Percentiles rank a stretch among this genome's conserved stretches.
These are phyloP conservation scores for Arxiozyma bovina DNA, from an alignment of 1,139 yeast species.

Conservation along the genomic window DNA sequence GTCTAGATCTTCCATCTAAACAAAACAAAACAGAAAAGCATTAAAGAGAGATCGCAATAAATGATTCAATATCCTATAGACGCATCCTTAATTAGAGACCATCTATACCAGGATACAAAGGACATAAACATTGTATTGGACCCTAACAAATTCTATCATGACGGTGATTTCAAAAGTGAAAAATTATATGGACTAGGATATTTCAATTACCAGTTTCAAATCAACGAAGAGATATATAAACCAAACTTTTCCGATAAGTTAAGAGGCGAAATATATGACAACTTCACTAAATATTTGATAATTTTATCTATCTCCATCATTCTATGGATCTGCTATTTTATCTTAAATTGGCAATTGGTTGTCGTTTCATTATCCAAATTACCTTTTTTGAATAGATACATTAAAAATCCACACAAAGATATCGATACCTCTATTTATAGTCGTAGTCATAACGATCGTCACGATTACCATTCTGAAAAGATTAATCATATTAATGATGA, in stretches of 20 bases:
- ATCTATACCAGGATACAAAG: conserved; percentile 28
- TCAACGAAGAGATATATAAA: conserved; percentile 18
- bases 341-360: conserved; percentile 56
- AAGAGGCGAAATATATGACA: conserved; percentile 19
- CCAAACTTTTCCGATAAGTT: conserved; percentile 13
- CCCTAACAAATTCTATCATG: conserved; percentile 20
- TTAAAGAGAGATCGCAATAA: neutral
- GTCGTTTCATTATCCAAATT: conserved; percentile 32
- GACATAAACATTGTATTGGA: conserved; percentile 25
- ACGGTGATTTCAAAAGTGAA: conserved; percentile 27
- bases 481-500: neutral
- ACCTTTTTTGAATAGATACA: conserved; percentile 33
- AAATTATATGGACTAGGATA: conserved; percentile 29
- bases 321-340: conserved; percentile 13
- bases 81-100: conserved; percentile 32
- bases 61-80: conserved; percentile 33
- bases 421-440: neutral
- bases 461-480: neutral
- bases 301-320: conserved; percentile 11
- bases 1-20: neutral
- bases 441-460: neutral
- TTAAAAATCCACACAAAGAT: neutral
- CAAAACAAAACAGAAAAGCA: too few relatives aligned
- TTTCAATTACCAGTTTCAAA: conserved; percentile 26
- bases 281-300: conserved; percentile 17